Base-by-base conservation (phyloP, 768 basidiomycete species). In the Fomitopsis pulvina region DNA sequence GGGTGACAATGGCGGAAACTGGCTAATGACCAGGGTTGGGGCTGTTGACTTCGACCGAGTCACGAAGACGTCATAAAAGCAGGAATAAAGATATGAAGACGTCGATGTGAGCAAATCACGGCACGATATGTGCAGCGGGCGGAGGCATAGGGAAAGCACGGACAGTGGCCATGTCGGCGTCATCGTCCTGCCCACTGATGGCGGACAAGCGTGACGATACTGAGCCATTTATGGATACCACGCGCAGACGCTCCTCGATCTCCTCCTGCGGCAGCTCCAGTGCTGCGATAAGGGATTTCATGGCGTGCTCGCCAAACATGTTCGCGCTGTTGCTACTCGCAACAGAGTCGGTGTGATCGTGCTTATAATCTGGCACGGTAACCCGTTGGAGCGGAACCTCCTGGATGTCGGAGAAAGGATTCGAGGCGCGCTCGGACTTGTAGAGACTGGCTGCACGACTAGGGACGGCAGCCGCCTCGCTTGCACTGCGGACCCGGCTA, bases 261-360 rank as follows among this genome's bases (percentile, higher is more conserved):
- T 76, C 73, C 29, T 72, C 70, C 40, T 72, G 68, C 1, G 73
- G 61, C 2, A 73, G 66, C 29, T 81, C 75, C 38, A 87, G 73
- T n/a, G 80, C 84, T 20, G 80, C 83, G 51, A 86, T 75, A 45
- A 87, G 70, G n/a, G 80, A 81, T 60, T 71, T 72, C 56, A 87
- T 65, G 14, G 83, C 82, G 40, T 72, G 75, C 46, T 79, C 73
- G 53, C 69, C 54, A 41, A 58, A 57, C 24, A 55, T 46, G 8
- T 45, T 18, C 14, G 41, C 57, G 30, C 55, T 74, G 11, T 69
- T 62, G n/a, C 62, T 62, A 14, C 76, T 73, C 0, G 71, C 61
- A 21, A 63, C 53, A 2, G 74, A 74, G 6, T 59, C 55, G 6
- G 64, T 61, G 1, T 65, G 47, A 4, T 52, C 51, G 53, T 51